A percentile compares a stretch with the other conserved stretches of the same genome.
Evolutionary conservation across 768 basidiomycete genomes (phyloP).

Genomic region (Phylloporus rhodoxanthus): DNA sequence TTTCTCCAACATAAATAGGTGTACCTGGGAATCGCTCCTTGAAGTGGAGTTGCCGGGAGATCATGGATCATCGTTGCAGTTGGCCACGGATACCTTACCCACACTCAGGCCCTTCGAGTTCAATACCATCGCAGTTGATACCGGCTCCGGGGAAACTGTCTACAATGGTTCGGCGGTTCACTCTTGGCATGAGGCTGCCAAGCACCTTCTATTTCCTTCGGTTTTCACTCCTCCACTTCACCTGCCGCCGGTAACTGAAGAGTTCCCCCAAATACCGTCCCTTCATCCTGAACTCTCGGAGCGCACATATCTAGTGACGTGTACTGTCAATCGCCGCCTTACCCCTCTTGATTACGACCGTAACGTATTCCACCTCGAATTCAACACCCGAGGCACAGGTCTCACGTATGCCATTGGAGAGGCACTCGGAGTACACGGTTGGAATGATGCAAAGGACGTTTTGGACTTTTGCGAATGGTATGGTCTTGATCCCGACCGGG

Average conservation of each 20-base stretch:
- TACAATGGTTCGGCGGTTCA: slow-evolving; percentile 56
- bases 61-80: slow-evolving; percentile 14
- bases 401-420: slow-evolving; percentile 95
- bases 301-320: slow-evolving; percentile 89
- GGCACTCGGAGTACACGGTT: slow-evolving; percentile 94
- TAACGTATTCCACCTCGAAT: slow-evolving; percentile 98
- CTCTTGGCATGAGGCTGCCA: slow-evolving; percentile 83
- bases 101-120: slow-evolving; percentile 56
- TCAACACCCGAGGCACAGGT: slow-evolving; percentile 86
- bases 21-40: slow-evolving; percentile 62
- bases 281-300: slow-evolving; percentile 85
- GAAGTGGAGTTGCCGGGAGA: slow-evolving; percentile 43
- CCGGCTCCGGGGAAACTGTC: slow-evolving; percentile 49
- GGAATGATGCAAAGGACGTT: slow-evolving; percentile 91
- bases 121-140: slow-evolving; percentile 70
- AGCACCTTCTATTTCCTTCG: slow-evolving; percentile 82
- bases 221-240: slow-evolving; percentile 57
- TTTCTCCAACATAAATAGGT: slow-evolving; percentile 48
- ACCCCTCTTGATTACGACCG: slow-evolving; percentile 95
- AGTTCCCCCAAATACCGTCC: slow-evolving; percentile 55
- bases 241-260: slow-evolving; percentile 29
- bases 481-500: slow-evolving; percentile 70
- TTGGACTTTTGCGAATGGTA: slow-evolving; percentile 89
- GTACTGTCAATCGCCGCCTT: slow-evolving; percentile 88
- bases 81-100: slow-evolving; percentile 20